A percentile compares a stretch with the other conserved stretches of the same genome.
Conservation (phyloP, 2,329 filamentous ascomycete species). For the Talaromyces rugulosus region DNA sequence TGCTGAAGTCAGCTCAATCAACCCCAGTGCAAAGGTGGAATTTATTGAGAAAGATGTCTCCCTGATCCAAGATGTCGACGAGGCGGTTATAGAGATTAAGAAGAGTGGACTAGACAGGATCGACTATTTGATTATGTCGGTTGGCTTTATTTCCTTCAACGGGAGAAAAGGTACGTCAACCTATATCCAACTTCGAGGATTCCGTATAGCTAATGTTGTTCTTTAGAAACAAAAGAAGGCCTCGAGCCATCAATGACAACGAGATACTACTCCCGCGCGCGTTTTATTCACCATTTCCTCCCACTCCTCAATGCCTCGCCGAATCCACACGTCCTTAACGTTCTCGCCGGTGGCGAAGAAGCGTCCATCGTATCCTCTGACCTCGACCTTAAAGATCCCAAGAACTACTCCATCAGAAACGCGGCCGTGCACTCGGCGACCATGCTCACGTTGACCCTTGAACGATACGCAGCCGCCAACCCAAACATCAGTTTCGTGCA, state of each 20-base stretch:
- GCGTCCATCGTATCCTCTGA: background rate
- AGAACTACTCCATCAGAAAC: background rate
- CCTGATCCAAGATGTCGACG: background rate
- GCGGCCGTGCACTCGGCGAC: background rate
- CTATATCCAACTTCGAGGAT: background rate
- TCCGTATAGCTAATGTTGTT: background rate
- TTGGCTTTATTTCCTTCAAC: constrained; percentile 2
- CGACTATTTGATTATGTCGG: constrained; percentile 3
- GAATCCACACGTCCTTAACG: background rate
- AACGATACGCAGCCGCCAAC: background rate
- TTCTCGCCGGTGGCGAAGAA: constrained; percentile 5
- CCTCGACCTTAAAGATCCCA: background rate
- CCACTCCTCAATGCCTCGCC: background rate
- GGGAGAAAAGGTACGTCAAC: background rate
- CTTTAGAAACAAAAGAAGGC: constrained; percentile 1
- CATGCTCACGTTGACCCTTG: constrained; percentile 3
- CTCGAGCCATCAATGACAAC: background rate
- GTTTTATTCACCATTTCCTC: background rate
- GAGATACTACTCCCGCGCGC: constrained; percentile 4
- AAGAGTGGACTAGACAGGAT: background rate
- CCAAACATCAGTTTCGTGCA: constrained; percentile 7
- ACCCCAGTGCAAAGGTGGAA: background rate
- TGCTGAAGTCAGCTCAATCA: background rate
- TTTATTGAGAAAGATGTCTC: constrained; percentile 5
- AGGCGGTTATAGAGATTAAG: background rate